Conservation (phyloP, 441 rosid genomes). For the Syzygium syzygioides region DNA sequence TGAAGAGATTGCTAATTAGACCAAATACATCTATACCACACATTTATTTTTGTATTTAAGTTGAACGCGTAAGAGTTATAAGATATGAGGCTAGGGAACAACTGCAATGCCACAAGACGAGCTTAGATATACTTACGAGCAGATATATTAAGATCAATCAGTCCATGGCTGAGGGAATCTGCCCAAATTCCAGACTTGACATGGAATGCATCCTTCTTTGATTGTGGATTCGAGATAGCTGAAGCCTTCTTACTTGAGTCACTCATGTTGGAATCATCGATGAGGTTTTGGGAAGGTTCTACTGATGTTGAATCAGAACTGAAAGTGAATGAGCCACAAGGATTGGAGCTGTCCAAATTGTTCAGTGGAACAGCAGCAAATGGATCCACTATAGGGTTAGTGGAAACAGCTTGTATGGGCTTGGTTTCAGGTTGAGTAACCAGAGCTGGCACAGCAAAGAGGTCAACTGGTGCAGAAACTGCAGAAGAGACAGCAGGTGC, state of each 20-base stretch:
- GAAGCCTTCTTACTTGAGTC: slow-evolving; percentile 30
- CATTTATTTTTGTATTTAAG: not conserved
- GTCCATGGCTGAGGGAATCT: slow-evolving; percentile 89
- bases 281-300: slow-evolving; percentile 31
- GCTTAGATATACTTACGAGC: slow-evolving; percentile 62
- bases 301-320: slow-evolving; percentile 34
- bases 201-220: slow-evolving; percentile 60
- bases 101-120: not conserved
- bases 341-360: slow-evolving; percentile 74
- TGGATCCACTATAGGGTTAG: slow-evolving; percentile 53
- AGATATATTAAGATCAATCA: slow-evolving; percentile 94
- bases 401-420: slow-evolving; percentile 26
- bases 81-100: not conserved
- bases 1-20: not conserved
- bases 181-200: slow-evolving; percentile 97
- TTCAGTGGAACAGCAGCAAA: slow-evolving; percentile 82
- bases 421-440: slow-evolving; percentile 43
- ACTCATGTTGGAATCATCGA: slow-evolving; percentile 24
- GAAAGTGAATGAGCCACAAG: slow-evolving; percentile 73
- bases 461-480: slow-evolving; percentile 49
- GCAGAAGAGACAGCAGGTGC: slow-evolving; percentile 32
- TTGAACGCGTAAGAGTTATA: not conserved
- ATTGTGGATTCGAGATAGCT: slow-evolving; percentile 30
- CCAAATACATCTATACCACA: not conserved
- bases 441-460: slow-evolving; percentile 45